phyloP scores from a whole-genome alignment of 169 alveolate genomes.

The Eimeria tenella region DNA sequence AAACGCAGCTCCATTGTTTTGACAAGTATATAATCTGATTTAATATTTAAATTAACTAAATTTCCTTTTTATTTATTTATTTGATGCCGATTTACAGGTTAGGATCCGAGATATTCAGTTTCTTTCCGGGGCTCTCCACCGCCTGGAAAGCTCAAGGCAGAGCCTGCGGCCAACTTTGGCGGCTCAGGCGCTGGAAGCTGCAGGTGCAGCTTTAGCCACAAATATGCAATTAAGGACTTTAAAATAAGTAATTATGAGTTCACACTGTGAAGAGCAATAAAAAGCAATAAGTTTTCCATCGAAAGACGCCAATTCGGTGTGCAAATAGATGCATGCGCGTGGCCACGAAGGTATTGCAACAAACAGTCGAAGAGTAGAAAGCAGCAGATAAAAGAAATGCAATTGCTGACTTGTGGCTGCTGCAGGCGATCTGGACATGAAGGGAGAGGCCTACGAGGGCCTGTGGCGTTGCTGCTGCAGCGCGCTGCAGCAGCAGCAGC shows the following conservation, averaged over 20 bases:
- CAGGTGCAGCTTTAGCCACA: not conserved
- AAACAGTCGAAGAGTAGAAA: no score
- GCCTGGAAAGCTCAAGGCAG: not conserved
- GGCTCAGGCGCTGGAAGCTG: constrained; percentile 37
- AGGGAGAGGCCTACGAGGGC: not conserved
- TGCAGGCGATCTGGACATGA: constrained; percentile 2
- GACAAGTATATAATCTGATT: no score
- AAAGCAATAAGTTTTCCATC: no score
- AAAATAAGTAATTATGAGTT: no score
- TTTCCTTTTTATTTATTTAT: no score
- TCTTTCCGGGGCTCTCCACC: not conserved
- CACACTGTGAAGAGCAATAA: no score
- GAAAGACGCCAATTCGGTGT: no score
- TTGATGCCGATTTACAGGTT: not conserved
- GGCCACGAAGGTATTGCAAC: not conserved
- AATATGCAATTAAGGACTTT: no score
- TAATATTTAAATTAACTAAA: no score
- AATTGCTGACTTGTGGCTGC: not conserved
- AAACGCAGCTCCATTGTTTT: no score
- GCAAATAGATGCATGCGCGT: no score
- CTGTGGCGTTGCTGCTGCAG: constrained; percentile 14
- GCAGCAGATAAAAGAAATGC: no score
- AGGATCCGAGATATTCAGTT: not conserved
- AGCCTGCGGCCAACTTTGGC: not conserved
- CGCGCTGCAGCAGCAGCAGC: not conserved